phyloP scores from a whole-genome alignment of 2,329 filamentous ascomycete species.

The Pyrenophora graminea region DNA sequence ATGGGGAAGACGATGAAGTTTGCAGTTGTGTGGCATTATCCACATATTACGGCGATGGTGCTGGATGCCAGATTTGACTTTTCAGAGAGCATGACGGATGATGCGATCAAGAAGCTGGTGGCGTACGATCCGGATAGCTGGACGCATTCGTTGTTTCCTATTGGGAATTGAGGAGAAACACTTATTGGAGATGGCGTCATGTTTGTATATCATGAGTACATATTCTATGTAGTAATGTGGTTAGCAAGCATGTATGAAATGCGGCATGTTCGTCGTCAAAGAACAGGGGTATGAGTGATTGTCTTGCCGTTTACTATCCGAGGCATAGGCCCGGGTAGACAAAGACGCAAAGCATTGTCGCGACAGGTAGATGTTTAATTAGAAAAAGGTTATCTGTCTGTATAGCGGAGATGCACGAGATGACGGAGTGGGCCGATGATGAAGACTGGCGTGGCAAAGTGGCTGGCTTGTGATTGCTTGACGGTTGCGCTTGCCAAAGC shows the following conservation, averaged over 20 bases:
- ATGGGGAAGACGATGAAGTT: slow-evolving; percentile 63
- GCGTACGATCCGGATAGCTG: slow-evolving; percentile 42
- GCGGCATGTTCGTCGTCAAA: too few species aligned
- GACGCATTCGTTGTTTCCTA: slow-evolving; percentile 47
- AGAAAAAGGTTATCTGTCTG: too few species aligned
- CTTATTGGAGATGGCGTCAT: too few species aligned
- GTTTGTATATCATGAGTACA: background rate
- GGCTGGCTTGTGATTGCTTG: slow-evolving; percentile 15
- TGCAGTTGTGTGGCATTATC: slow-evolving; percentile 50
- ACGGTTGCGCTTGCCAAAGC: slow-evolving; percentile 29
- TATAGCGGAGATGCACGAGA: background rate
- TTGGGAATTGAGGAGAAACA: slow-evolving; percentile 29
- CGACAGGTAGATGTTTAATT: too few species aligned
- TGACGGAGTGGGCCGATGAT: background rate
- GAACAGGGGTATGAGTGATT: too few species aligned
- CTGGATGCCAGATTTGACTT: slow-evolving; percentile 48
- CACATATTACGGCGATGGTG: slow-evolving; percentile 41
- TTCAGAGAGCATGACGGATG: slow-evolving; percentile 37
- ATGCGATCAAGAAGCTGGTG: slow-evolving; percentile 42
- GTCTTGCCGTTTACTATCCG: too few species aligned
- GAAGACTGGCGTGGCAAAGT: slow-evolving; percentile 2
- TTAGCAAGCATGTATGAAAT: too few species aligned
- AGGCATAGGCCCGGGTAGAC: too few species aligned
- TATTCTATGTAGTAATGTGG: background rate
- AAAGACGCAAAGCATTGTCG: too few species aligned